Evolutionary conservation across 139 green algal genomes (phyloP), one percentile per base, ranked within the genome.

Genomic region (Eudorina sp.): DNA sequence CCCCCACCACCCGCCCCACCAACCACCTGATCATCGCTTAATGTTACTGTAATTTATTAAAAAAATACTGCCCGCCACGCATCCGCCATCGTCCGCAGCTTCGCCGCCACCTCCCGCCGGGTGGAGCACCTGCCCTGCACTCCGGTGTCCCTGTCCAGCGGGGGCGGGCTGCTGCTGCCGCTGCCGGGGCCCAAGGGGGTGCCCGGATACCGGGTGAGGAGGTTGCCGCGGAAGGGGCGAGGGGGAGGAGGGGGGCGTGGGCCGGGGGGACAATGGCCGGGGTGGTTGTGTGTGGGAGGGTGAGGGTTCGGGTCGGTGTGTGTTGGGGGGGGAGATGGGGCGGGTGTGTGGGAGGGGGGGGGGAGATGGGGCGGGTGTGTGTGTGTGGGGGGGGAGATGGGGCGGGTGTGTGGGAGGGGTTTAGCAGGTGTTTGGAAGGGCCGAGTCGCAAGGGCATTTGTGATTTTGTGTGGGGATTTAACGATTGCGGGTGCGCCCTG

Each of bases 51-150:
- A n/a, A n/a, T n/a, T n/a, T n/a, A n/a, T n/a, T n/a, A n/a, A n/a
- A n/a, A n/a, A n/a, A n/a, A n/a, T n/a, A n/a, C n/a, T n/a, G n/a
- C n/a, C n/a, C n/a, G n/a, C n/a, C n/a, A n/a, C n/a, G n/a, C n/a
- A n/a, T n/a, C n/a, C n/a, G n/a, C n/a, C n/a, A n/a, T n/a, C 53
- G 0, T 21, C 14, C 58, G 0, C 66, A 88, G 82, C 31, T 88
- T 80, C 34, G 31, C 46, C 46, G 82, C 82, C 36, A 88, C 82
- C 25, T 69, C 66, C 8, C 64, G 48, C n/a, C 82, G 82, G 5
- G 82, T 88, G 82, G 82, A 88, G 45, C 82, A 88, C 82, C 66
- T 88, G 64, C 82, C 82, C 46, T 88, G 82, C 64, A 69, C 82
- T 34, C 82, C 82, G 3, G 66, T 88, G 18, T 41, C 48, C 3